These are phyloP conservation scores for Termitomyces sp. DNA, from an alignment of 768 basidiomycete species.

Conservation along the genomic window DNA sequence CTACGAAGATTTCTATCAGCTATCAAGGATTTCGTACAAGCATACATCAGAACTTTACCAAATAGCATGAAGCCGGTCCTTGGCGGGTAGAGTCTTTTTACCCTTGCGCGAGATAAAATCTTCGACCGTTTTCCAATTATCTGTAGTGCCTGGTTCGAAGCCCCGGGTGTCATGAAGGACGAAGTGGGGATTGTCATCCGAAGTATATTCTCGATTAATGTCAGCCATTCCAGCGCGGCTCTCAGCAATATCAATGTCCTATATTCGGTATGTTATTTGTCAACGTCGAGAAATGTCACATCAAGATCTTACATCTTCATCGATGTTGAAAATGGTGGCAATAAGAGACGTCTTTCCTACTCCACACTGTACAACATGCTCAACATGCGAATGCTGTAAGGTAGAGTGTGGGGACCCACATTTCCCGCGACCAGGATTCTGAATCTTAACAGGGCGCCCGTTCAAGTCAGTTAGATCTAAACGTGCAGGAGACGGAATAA, in stretches of 20 bases:
- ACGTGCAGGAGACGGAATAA: background rate
- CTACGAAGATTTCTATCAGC: background rate
- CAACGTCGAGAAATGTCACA: background rate
- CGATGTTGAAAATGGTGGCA: background rate
- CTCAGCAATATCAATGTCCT: slow-evolving; percentile 3
- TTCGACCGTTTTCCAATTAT: background rate
- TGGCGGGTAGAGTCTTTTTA: background rate
- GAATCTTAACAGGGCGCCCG: background rate
- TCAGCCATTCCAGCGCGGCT: background rate
- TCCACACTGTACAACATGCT: background rate
- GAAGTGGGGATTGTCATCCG: background rate
- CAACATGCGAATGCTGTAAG: too few relatives aligned
- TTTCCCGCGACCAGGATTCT: slow-evolving; percentile 2
- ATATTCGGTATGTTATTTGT: background rate
- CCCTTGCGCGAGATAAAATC: background rate
- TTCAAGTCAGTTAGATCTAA: background rate
- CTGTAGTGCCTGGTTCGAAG: background rate
- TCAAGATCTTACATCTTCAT: background rate
- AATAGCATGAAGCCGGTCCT: background rate
- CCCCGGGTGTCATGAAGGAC: slow-evolving; percentile 1
- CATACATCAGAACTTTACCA: background rate
- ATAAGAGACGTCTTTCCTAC: background rate
- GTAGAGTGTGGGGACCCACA: background rate
- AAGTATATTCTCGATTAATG: background rate
- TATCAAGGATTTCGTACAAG: background rate